Conservation (phyloP, 805 yeast genomes). For the Kluyveromyces nonfermentans region DNA sequence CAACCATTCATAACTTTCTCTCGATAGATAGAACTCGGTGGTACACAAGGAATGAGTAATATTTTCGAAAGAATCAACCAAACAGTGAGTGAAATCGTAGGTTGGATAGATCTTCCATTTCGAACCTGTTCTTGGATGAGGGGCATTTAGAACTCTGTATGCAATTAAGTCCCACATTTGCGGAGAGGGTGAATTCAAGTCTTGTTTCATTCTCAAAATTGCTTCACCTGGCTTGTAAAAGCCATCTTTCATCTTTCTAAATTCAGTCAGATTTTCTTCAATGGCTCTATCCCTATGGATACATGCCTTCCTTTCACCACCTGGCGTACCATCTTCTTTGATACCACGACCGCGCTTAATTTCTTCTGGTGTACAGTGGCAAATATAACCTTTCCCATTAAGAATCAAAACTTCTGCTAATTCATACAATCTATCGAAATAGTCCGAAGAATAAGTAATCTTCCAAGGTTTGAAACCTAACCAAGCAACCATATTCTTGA, state of each 20-base stretch:
- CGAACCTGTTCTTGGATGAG: conserved; percentile 94
- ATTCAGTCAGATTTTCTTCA: conserved; percentile 70
- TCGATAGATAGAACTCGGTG: conserved; percentile 81
- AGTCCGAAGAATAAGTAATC: conserved; percentile 91
- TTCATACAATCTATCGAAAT: conserved; percentile 80
- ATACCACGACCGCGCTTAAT: conserved; percentile 86
- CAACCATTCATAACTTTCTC: conserved; percentile 97
- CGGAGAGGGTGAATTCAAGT: conserved; percentile 80
- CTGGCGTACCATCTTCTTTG: conserved; percentile 83
- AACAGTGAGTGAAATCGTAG: conserved; percentile 97
- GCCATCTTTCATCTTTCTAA: conserved; percentile 89
- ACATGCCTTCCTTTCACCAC: conserved; percentile 85
- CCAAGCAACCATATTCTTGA: conserved; percentile 82
- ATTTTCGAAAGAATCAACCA: conserved; percentile 95
- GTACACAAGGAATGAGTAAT: conserved; percentile 95
- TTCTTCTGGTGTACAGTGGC: conserved; percentile 88
- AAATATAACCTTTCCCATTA: conserved; percentile 74
- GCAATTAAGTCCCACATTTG: conserved; percentile 99
- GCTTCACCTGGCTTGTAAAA: conserved; percentile 84
- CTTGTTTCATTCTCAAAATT: conserved; percentile 94
- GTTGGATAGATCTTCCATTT: conserved; percentile 99
- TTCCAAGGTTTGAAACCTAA: conserved; percentile 91
- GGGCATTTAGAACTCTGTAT: conserved; percentile 83
- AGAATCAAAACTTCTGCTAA: conserved; percentile 77
- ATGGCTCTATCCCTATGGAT: conserved; percentile 59